These are phyloP conservation scores for Saprolegnia parasitica DNA, from an alignment of 352 stramenopile species.

Conservation along the genomic window DNA sequence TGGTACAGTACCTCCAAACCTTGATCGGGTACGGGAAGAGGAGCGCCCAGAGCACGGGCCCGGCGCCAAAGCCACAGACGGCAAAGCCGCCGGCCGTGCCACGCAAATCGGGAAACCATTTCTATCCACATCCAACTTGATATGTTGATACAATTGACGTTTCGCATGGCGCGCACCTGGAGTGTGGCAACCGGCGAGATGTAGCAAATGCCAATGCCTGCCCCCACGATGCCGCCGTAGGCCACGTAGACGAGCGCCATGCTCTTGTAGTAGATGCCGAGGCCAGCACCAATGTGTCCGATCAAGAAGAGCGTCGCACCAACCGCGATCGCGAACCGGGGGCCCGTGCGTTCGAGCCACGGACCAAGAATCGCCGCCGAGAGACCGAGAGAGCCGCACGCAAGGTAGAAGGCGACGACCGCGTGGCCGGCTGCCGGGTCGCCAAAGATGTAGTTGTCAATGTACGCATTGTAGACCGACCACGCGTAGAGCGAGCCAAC, in stretches of 20 bases:
- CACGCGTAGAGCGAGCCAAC: conserved; percentile 67
- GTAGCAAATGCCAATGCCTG: conserved; percentile 62
- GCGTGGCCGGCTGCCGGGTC: conserved; percentile 45
- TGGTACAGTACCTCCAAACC: conserved; percentile 36
- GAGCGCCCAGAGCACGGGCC: conserved; percentile 53
- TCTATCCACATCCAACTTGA: conserved; percentile 27
- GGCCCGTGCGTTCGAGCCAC: conserved; percentile 53
- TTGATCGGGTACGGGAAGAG: conserved; percentile 49
- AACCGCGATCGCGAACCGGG: conserved; percentile 38
- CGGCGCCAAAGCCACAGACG: conserved; percentile 50
- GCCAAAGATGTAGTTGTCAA: conserved; percentile 47
- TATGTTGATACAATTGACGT: too few species aligned
- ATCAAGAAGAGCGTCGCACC: conserved; percentile 46
- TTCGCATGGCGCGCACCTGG: too few species aligned
- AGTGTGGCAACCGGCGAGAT: conserved; percentile 56
- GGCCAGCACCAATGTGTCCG: conserved; percentile 48
- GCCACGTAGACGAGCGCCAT: conserved; percentile 52
- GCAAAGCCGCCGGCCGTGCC: conserved; percentile 57
- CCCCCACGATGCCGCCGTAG: conserved; percentile 59
- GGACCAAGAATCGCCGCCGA: conserved; percentile 48
- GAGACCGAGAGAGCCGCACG: conserved; percentile 47
- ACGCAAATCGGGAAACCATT: conserved; percentile 71
- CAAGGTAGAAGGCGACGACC: conserved; percentile 65
- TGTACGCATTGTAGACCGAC: conserved; percentile 63
- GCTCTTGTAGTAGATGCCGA: conserved; percentile 46